Percentiles rank a stretch among this genome's conserved stretches.
These are phyloP conservation scores for Auricularia sp. DNA, from an alignment of 768 basidiomycete species.

Conservation along the genomic window DNA sequence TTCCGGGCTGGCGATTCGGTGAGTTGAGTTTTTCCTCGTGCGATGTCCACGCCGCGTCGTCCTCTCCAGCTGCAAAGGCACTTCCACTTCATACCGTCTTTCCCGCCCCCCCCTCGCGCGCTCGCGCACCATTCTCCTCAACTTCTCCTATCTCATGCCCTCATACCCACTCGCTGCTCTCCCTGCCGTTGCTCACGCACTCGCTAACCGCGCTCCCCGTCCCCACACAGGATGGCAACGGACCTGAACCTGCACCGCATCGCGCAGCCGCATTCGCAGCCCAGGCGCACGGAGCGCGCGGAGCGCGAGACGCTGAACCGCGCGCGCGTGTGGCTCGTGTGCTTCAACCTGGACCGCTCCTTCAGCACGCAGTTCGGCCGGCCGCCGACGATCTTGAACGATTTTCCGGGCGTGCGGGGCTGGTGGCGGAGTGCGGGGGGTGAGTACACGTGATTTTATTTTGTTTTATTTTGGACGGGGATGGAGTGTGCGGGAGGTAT, in stretches of 20 bases:
- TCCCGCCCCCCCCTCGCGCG: too few relatives aligned
- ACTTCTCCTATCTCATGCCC: too few relatives aligned
- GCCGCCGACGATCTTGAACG: slow-evolving; percentile 63
- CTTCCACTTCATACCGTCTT: too few relatives aligned
- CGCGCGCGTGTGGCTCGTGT: slow-evolving; percentile 79
- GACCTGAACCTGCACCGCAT: slow-evolving; percentile 76
- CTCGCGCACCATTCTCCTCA: too few relatives aligned
- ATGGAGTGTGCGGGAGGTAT: too few relatives aligned
- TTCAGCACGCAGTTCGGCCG: slow-evolving; percentile 85
- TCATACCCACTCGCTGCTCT: too few relatives aligned
- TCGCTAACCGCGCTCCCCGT: too few relatives aligned
- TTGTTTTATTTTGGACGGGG: not conserved
- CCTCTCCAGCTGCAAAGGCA: too few relatives aligned
- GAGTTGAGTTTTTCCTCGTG: too few relatives aligned
- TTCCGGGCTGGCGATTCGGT: slow-evolving; percentile 83
- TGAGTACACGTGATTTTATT: not conserved
- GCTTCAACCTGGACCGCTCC: slow-evolving; percentile 84
- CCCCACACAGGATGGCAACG: slow-evolving; percentile 63
- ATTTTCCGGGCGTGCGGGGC: slow-evolving; percentile 43
- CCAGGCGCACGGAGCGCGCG: slow-evolving; percentile 44
- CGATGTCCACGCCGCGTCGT: too few relatives aligned
- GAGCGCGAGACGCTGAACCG: slow-evolving; percentile 74
- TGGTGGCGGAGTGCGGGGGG: not conserved
- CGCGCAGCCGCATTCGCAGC: not conserved
- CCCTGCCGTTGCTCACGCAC: too few relatives aligned